A percentile compares a stretch with the other conserved stretches of the same genome.
Conservation (phyloP, 768 basidiomycete genomes). For the Lentinus brumalis region DNA sequence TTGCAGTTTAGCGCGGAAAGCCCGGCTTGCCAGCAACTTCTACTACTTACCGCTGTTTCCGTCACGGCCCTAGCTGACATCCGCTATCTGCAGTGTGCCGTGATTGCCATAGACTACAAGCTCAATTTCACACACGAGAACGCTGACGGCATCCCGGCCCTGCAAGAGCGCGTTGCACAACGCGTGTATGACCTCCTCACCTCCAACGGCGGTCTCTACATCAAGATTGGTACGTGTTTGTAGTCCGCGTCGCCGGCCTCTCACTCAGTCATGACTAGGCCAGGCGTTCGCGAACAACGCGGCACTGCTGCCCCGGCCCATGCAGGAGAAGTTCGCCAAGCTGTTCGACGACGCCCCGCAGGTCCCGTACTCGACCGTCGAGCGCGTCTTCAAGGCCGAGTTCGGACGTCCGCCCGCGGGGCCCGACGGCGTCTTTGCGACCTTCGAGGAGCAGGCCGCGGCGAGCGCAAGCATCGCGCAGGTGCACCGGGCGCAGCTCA, state of each 20-base stretch:
- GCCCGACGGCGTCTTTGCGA: conserved; percentile 74
- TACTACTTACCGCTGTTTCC: too few species aligned
- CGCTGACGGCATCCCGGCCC: conserved; percentile 68
- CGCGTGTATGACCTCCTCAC: conserved; percentile 76
- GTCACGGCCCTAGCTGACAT: neutral
- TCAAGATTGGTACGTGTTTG: conserved; percentile 65
- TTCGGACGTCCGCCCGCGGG: conserved; percentile 66
- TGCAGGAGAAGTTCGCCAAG: conserved; percentile 78
- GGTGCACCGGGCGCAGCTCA: conserved; percentile 78
- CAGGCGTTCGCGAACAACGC: conserved; percentile 87
- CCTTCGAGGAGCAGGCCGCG: conserved; percentile 74
- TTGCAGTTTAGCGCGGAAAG: too few species aligned
- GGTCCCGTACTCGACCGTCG: conserved; percentile 71
- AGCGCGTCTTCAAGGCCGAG: conserved; percentile 66
- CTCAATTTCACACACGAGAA: conserved; percentile 79
- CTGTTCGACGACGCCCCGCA: conserved; percentile 91
- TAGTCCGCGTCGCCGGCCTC: conserved; percentile 13
- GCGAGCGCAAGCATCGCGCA: conserved; percentile 94
- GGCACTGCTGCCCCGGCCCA: conserved; percentile 78
- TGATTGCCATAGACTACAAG: conserved; percentile 84
- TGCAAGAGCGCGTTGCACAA: conserved; percentile 85
- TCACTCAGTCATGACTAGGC: conserved; percentile 36
- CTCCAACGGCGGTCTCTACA: conserved; percentile 83
- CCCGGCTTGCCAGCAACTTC: too few species aligned
- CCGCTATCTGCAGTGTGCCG: conserved; percentile 50